These are phyloP conservation scores for Tetradesmus lagerheimii DNA, from an alignment of 139 green algal genomes.

Conservation along the genomic window DNA sequence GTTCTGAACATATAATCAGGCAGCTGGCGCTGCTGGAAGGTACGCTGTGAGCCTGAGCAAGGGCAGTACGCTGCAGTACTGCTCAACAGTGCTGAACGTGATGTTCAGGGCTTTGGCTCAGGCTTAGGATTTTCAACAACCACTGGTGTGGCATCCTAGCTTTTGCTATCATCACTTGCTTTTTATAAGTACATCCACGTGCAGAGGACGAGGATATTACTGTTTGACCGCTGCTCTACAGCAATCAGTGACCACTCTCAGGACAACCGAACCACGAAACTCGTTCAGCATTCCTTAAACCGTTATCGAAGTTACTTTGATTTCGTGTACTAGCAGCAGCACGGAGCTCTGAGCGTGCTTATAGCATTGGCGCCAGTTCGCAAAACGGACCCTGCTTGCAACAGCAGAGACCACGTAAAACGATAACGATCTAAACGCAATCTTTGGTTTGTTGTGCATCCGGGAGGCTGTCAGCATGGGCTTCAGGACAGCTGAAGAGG, in stretches of 20 bases:
- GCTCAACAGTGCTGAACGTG: no score
- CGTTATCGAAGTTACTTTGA: no score
- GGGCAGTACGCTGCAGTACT: no score
- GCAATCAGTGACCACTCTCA: not conserved
- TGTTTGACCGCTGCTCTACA: no score
- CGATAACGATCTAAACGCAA: not conserved
- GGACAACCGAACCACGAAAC: not conserved
- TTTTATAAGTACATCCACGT: no score
- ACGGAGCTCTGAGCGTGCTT: not conserved
- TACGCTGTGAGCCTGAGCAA: not conserved
- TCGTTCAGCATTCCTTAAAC: no score
- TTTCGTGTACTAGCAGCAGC: not conserved
- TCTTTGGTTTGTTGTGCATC: not conserved
- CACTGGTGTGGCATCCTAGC: no score
- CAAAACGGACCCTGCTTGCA: not conserved
- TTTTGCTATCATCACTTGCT: no score
- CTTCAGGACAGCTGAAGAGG: conserved; percentile 39
- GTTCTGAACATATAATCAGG: not conserved
- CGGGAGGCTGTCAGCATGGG: conserved; percentile 11
- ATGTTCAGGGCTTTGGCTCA: no score
- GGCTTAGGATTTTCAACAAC: no score
- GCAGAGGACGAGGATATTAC: no score
- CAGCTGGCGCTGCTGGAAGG: not conserved
- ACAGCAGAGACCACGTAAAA: not conserved
- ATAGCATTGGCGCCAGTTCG: not conserved